Conservation (phyloP, 2,329 filamentous ascomycete species). For the Diaporthe humulicola region DNA sequence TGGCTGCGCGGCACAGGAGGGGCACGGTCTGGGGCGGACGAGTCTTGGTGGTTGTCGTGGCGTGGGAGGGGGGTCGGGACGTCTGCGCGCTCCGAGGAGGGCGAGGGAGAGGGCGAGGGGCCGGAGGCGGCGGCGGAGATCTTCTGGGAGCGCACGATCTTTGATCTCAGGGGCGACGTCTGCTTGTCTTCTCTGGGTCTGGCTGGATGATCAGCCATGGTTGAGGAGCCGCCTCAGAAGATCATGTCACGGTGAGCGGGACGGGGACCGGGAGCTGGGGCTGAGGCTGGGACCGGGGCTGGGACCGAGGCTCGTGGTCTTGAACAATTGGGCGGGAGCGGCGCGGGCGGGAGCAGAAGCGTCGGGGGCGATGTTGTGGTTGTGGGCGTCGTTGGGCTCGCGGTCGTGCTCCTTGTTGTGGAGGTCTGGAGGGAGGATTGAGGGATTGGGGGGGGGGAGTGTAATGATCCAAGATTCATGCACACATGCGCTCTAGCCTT, state of each 20-base stretch:
- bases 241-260: constrained; percentile 44
- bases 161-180: constrained; percentile 56
- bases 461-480: constrained; percentile 18
- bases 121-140: constrained; percentile 56
- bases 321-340: neutral
- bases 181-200: constrained; percentile 45
- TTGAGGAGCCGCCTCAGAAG: constrained; percentile 43
- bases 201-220: constrained; percentile 59
- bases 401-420: neutral
- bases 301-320: neutral
- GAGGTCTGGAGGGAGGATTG: neutral
- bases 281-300: neutral
- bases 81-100: constrained; percentile 27
- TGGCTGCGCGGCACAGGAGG: constrained; percentile 66
- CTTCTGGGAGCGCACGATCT: constrained; percentile 67
- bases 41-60: constrained; percentile 47
- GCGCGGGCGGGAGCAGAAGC: neutral
- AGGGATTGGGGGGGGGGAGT: neutral
- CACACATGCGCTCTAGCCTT: constrained; percentile 9
- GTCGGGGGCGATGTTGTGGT: neutral
- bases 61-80: constrained; percentile 16
- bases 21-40: constrained; percentile 51
- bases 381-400: neutral
- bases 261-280: constrained; percentile 29
- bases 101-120: constrained; percentile 35